Base-by-base conservation (phyloP, 2,329 filamentous ascomycete genomes). In the Colletotrichum cuscutae region DNA sequence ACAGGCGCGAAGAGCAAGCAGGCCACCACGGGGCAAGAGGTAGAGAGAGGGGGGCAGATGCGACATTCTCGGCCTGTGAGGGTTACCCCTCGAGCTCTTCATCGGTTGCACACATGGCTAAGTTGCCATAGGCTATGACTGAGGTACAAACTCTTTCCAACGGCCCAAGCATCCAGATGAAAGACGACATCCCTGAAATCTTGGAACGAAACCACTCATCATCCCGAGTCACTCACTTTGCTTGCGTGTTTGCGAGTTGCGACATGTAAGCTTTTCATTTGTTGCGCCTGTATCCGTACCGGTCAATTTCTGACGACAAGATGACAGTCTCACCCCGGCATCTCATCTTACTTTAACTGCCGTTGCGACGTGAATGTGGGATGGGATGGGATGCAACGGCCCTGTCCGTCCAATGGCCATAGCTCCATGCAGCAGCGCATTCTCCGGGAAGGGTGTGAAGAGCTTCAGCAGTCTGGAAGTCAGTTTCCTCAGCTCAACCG, bases 341-440 rank as follows among this genome's bases (percentile, higher is more conserved):
- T 8, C 13, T 58, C 68, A 60, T 71, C 35, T 57, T 35, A 61
- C 54, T 56, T 61, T 15, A 9, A 62, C 58, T 63, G 28, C 66
- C 46, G 59, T 24, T 65, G 52, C 28, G 26, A 46, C 46, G 28
- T 63, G 58, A 22, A 46, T 46, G 28, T 63, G 58, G 13, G 32
- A 59, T 19, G 58, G 19, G 22, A 58, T 32, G 58, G 24, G 22
- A 58, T 32, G 52, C 58, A 46, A 64, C 65, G 49, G 52, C n/a
- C 42, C 42, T 49, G 42, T 54, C 35, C 57, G 54, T 22, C 37
- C 24, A 64, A 57, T 37, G 69, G 65, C 69, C 69, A 72, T 72
- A 69, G 65, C 69, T 72, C 28, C 69, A 63, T 63, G 69, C 69
- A 68, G 65, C 37, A 35, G 69, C 59, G 30, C 49, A 53, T n/a